Percentiles rank a stretch among this genome's conserved stretches.
Conservation (phyloP, 1,139 yeast genomes). For the Suhomyces wounanorum region DNA sequence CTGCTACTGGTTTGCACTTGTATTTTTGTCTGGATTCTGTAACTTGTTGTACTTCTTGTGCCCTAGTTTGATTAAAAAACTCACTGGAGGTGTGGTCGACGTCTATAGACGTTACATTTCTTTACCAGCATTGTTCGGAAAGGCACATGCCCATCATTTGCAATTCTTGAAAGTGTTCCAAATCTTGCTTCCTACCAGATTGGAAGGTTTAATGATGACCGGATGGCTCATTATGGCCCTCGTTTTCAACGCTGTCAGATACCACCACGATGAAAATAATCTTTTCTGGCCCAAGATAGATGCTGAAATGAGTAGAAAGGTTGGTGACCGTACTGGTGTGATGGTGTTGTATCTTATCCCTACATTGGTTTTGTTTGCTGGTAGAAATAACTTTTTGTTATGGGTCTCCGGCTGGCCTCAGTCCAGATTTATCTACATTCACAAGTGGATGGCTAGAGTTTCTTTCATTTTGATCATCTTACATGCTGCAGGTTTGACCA, state of each 20-base stretch:
- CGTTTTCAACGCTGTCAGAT: constrained; percentile 43
- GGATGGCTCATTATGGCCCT: constrained; percentile 46
- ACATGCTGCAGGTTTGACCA: constrained; percentile 55
- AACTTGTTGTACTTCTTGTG: constrained; percentile 34
- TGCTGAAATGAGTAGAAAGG: constrained; percentile 52
- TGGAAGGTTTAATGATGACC: constrained; percentile 45
- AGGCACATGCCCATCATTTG: constrained; percentile 42
- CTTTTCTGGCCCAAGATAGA: constrained; percentile 29
- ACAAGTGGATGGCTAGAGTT: constrained; percentile 64
- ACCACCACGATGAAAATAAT: constrained; percentile 39
- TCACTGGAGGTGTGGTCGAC: constrained; percentile 37
- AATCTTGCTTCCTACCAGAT: constrained; percentile 61
- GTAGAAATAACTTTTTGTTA: constrained; percentile 67
- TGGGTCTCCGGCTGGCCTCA: constrained; percentile 68
- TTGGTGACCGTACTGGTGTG: constrained; percentile 64
- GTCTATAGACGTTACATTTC: constrained; percentile 43
- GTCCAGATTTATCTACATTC: constrained; percentile 61
- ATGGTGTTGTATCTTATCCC: constrained; percentile 53
- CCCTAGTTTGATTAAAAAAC: constrained; percentile 35
- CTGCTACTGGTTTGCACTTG: constrained; percentile 47
- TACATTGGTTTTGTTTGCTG: constrained; percentile 55
- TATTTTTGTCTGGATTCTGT: constrained; percentile 46
- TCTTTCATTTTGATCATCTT: constrained; percentile 36
- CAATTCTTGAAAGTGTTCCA: constrained; percentile 32
- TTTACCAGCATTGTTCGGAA: constrained; percentile 50